Evolutionary conservation across 2,329 filamentous ascomycete species (phyloP).

Genomic region (Penicillium sp.): DNA sequence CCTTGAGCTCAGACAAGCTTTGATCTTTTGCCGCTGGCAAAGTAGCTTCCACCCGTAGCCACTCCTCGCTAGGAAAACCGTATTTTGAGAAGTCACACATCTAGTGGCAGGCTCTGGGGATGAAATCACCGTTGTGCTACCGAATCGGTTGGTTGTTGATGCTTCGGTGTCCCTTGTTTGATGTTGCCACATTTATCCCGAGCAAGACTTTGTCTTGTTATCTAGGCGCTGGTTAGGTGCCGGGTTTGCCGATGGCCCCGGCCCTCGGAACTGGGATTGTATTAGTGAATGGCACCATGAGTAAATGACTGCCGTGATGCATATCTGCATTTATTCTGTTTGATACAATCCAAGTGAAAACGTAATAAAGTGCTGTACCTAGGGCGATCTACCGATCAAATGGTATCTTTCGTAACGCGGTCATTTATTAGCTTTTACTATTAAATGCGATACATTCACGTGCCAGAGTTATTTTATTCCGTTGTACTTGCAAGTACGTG

Average conservation of each 20-base stretch:
- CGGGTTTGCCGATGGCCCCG: background rate
- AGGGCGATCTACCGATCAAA: too few species aligned
- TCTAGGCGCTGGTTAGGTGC: background rate
- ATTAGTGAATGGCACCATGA: background rate
- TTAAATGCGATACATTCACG: too few species aligned
- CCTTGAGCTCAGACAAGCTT: background rate
- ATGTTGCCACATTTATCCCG: too few species aligned
- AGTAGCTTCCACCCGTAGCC: background rate
- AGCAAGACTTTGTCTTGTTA: background rate
- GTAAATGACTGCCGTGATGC: background rate
- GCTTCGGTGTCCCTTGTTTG: too few species aligned
- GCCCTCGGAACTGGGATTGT: background rate
- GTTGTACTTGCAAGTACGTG: too few species aligned
- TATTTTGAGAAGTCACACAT: background rate
- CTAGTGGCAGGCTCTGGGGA: background rate
- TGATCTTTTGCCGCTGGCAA: background rate
- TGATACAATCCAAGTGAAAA: too few species aligned
- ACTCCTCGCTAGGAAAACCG: background rate
- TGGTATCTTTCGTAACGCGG: too few species aligned
- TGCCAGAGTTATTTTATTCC: too few species aligned
- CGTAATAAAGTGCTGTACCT: too few species aligned
- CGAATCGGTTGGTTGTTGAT: background rate
- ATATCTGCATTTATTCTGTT: too few species aligned
- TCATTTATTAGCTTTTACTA: too few species aligned
- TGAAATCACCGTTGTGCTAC: background rate